Base-by-base conservation (phyloP, 345 rosid genomes). In the Linum usitatissimum region DNA sequence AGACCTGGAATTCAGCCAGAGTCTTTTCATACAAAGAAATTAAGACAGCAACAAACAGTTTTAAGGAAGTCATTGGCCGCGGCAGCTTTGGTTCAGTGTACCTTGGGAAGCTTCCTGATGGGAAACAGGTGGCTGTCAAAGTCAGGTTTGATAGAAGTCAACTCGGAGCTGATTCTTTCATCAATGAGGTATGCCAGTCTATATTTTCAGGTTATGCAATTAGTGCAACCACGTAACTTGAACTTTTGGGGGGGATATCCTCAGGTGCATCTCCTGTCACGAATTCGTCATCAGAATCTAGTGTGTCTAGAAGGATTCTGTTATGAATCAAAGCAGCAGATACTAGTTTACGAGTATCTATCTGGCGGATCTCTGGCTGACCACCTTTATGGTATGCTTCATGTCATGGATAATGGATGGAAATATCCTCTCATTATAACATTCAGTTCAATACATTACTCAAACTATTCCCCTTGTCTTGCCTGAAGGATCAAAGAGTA, bases 21-120 rank as follows among this genome's bases (percentile, higher is more conserved):
- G 68, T 88, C 39, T 23, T 23, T 66, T 80, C 90, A 59, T 79
- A 88, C 74, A 86, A 78, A 69, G 96, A 91, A 82, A 86, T 91
- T 59, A 91, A 88, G 38, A 4, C 28, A 40, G 87, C 96, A 23
- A 91, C 96, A 62, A 79, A 71, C 71, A 88, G 81, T 68, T 91
- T 88, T 54, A 88, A 86, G 76, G 85, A 82, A 64, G 95, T 81
- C 53, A 79, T 88, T 59, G 98, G 98, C 59, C 84, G 85, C 8
- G 98, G 96, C 19, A 85, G 98, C 66, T 91, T 91, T 53, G 98
- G 98, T 53, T 73, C 90, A 62, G 98, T 91, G 63, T 85, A 86
- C 77, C 87, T 69, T 34, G 98, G 98, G 65, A 88, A 80, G 79
- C 87, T 91, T 69, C 64, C 76, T 39, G 90, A 83, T 74, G 96